A percentile compares a stretch with the other conserved stretches of the same genome.
Conservation (phyloP, 495 filamentous ascomycete genomes). For the Hypoxylon intermedium region DNA sequence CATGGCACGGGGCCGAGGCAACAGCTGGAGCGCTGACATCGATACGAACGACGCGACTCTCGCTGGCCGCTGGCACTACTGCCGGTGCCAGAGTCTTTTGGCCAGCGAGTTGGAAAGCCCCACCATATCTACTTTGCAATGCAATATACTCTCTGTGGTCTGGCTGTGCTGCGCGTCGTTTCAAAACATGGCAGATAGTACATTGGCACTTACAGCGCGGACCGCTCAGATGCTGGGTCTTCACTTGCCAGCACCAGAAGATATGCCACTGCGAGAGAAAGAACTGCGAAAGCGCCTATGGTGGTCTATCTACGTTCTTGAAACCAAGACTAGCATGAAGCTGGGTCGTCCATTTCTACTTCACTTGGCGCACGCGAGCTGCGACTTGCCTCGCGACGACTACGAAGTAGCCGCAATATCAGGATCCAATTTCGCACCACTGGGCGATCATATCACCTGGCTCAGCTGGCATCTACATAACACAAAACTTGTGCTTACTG, state of each 20-base stretch:
- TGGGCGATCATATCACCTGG: slow-evolving; percentile 34
- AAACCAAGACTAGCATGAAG: slow-evolving; percentile 55
- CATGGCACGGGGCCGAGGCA: slow-evolving; percentile 29
- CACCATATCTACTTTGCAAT: slow-evolving; percentile 57
- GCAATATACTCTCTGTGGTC: slow-evolving; percentile 53
- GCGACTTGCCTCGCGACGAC: slow-evolving; percentile 43
- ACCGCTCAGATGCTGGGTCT: slow-evolving; percentile 57
- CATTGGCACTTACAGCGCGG: slow-evolving; percentile 48
- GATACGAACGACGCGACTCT: slow-evolving; percentile 47
- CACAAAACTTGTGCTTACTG: slow-evolving; percentile 47
- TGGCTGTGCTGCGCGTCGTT: slow-evolving; percentile 57
- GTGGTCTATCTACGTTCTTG: slow-evolving; percentile 58
- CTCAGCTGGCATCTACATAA: slow-evolving; percentile 46
- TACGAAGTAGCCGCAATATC: slow-evolving; percentile 40
- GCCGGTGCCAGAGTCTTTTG: slow-evolving; percentile 53
- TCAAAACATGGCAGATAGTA: slow-evolving; percentile 54
- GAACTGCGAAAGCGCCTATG: slow-evolving; percentile 55
- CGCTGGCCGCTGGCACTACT: slow-evolving; percentile 52
- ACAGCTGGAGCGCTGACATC: slow-evolving; percentile 15
- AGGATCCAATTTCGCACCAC: slow-evolving; percentile 46
- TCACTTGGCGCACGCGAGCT: slow-evolving; percentile 39
- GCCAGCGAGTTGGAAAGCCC: slow-evolving; percentile 55
- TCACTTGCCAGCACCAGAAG: slow-evolving; percentile 51
- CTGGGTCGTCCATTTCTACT: slow-evolving; percentile 55
- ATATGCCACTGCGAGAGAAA: slow-evolving; percentile 41